A percentile compares a stretch with the other conserved stretches of the same genome.
phyloP scores from a whole-genome alignment of 768 basidiomycete species.

The Tephrocybe rancida region DNA sequence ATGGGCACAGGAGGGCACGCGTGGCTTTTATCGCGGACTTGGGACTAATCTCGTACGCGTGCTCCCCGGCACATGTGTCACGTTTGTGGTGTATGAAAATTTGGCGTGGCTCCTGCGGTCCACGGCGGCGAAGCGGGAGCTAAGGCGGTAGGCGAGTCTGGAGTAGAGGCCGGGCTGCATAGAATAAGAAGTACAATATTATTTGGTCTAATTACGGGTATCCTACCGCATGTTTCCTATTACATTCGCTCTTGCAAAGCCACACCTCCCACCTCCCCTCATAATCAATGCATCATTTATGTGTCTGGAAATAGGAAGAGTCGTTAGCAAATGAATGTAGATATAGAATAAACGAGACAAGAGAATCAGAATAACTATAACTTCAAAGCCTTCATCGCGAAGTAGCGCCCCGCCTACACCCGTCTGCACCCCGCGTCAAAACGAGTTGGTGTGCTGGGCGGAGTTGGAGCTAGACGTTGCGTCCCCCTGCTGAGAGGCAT shows the following conservation, averaged over 20 bases:
- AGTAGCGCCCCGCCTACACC: constrained; percentile 15
- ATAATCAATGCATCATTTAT: too few relatives aligned
- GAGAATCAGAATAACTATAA: constrained; percentile 18
- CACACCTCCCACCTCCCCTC: not conserved
- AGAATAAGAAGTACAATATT: constrained; percentile 8
- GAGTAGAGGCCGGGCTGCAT: not conserved
- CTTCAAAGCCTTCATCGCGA: constrained; percentile 18
- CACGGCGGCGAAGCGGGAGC: constrained; percentile 57
- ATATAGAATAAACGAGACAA: not conserved
- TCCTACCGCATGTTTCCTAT: constrained; percentile 12
- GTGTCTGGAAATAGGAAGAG: not conserved
- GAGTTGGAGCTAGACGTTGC: constrained; percentile 11
- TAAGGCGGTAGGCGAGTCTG: constrained; percentile 8
- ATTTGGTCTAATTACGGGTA: constrained; percentile 7
- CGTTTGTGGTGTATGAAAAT: constrained; percentile 97
- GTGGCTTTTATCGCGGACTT: constrained; percentile 93
- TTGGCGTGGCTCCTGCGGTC: constrained; percentile 80
- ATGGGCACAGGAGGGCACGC: constrained; percentile 76
- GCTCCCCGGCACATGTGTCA: constrained; percentile 95
- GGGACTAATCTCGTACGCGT: constrained; percentile 94
- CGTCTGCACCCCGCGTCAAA: constrained; percentile 18
- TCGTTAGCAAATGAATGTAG: not conserved
- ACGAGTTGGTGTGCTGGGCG: constrained; percentile 18
- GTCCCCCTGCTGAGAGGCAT: constrained; percentile 17
- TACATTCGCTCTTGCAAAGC: not conserved